Evolutionary conservation across 805 yeast genomes (phyloP), one percentile per base, ranked within the genome.

Genomic region (Metschnikowia chrysomelidarum): DNA sequence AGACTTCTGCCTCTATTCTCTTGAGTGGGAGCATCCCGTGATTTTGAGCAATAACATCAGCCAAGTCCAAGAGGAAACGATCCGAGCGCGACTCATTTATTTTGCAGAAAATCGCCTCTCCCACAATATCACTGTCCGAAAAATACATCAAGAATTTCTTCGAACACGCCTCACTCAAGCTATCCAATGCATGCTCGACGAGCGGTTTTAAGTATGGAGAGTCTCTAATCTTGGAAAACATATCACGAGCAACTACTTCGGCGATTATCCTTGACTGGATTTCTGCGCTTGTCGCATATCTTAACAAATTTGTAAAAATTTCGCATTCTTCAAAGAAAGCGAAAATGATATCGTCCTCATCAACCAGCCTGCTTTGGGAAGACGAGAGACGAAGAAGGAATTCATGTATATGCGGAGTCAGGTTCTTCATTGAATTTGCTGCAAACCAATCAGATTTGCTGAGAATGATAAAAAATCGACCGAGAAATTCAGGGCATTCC

Each of bases 381-480:
- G 43, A 35, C 2, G 69, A 59, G 14, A 71, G 44, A 3, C 43
- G 25, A 16, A 55, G 52, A 10, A 76, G 40, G 26, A 60, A 59
- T 1, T 47, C 36, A 5, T 60, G 39, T 4, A 73, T 50, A 3
- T 54, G 55, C 4, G 56, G 50, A 31, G 34, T 49, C 7, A 27
- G 15, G 2, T 39, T 37, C 24, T 32, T 32, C 17, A 36, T 19
- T 7, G 33, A 24, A 11, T n/a, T 25, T 3, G 22, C 6, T 12
- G 33, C 26, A 21, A 31, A 19, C 4, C 30, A 7, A 15, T 25
- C 20, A 22, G 12, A 25, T n/a, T 36, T 24, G n/a, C 31, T 20
- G 18, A 38, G 23, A 11, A 41, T 19, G 9, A 17, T 12, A 12
- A 44, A 30, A 6, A 41, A 30, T 9, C 13, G 18, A 9, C 32